Conservation (phyloP, 2,329 filamentous ascomycete species). For the Cytospora leucostoma region DNA sequence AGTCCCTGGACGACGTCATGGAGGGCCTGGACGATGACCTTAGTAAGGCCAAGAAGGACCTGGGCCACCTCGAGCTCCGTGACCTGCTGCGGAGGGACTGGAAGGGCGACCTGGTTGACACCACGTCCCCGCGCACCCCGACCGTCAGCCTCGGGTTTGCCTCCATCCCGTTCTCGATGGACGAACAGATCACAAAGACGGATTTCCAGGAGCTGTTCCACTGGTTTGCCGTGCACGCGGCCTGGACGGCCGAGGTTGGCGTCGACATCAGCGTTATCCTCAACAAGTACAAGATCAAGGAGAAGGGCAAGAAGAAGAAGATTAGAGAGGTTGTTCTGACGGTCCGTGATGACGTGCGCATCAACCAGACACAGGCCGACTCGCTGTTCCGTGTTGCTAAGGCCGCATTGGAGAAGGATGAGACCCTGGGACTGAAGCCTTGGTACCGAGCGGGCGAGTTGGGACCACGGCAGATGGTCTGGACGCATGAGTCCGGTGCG, state of each 20-base stretch:
- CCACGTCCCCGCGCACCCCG: slow-evolving; percentile 44
- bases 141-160: slow-evolving; percentile 49
- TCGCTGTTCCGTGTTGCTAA: slow-evolving; percentile 43
- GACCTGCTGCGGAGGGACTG: slow-evolving; percentile 49
- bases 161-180: slow-evolving; percentile 48
- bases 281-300: slow-evolving; percentile 47
- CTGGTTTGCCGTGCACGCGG: slow-evolving; percentile 51
- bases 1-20: slow-evolving; percentile 44
- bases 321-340: slow-evolving; percentile 48
- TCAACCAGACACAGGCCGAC: slow-evolving; percentile 46
- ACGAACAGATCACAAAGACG: slow-evolving; percentile 47
- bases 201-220: slow-evolving; percentile 49
- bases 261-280: slow-evolving; percentile 47
- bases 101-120: slow-evolving; percentile 50
- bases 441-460: slow-evolving; percentile 47
- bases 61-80: slow-evolving; percentile 43
- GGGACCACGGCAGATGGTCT: slow-evolving; percentile 47
- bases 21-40: slow-evolving; percentile 43
- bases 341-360: slow-evolving; percentile 47
- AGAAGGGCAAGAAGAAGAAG: slow-evolving; percentile 44
- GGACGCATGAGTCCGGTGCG: slow-evolving; percentile 41
- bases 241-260: slow-evolving; percentile 48
- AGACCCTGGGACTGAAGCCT: slow-evolving; percentile 42
- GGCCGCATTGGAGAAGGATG: slow-evolving; percentile 43
- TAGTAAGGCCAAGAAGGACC: slow-evolving; percentile 44